Percentiles rank a stretch among this genome's conserved stretches.
phyloP scores from a whole-genome alignment of 768 basidiomycete genomes.

The Mrakia blollopis region DNA sequence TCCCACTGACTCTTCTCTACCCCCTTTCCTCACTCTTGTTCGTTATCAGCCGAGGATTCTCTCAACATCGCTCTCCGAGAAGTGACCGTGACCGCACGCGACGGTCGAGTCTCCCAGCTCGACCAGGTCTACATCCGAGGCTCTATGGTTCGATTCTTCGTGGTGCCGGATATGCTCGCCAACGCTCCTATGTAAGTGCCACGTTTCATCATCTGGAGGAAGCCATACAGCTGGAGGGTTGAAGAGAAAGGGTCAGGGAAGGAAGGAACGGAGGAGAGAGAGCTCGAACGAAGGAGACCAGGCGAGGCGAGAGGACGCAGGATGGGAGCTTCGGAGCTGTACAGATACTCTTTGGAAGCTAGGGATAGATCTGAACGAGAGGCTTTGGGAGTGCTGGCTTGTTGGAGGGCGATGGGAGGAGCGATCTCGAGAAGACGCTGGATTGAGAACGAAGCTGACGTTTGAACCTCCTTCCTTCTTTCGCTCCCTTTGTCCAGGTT shows the following conservation, averaged over 20 bases:
- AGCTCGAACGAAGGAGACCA: background rate
- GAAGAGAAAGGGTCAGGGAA: background rate
- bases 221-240: background rate
- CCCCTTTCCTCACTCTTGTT: conserved; percentile 15
- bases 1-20: background rate
- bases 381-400: too few species aligned
- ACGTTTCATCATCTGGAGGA: too few species aligned
- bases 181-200: conserved; percentile 93
- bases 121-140: conserved; percentile 99
- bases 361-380: too few species aligned
- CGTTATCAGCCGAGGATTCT: conserved; percentile 84
- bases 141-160: conserved; percentile 91
- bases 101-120: conserved; percentile 96
- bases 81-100: conserved; percentile 94
- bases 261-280: background rate
- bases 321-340: too few species aligned
- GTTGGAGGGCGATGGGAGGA: too few species aligned
- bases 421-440: background rate
- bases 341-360: too few species aligned
- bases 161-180: conserved; percentile 98
- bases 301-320: too few species aligned
- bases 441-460: conserved; percentile 10
- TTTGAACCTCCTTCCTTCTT: background rate
- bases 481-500: conserved; percentile 60
- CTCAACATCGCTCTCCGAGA: conserved; percentile 93